Percentiles rank a stretch among this genome's conserved stretches.
phyloP scores from a whole-genome alignment of 116 monocot species.

The Phalaenopsis hybrid region DNA sequence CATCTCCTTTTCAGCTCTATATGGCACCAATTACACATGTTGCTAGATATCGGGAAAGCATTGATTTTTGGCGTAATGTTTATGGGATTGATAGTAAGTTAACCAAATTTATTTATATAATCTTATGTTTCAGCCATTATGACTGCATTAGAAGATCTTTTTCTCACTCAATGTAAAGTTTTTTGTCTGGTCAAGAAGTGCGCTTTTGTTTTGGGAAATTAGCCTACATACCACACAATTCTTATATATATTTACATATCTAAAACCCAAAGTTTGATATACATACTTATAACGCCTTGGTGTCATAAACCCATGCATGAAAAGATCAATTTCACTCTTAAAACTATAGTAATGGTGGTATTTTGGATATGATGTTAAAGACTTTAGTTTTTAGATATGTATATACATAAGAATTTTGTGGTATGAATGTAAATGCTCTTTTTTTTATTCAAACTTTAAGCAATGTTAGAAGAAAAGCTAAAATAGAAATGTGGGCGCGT shows the following conservation, averaged over 20 bases:
- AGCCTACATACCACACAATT: too few relatives aligned
- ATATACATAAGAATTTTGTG: too few relatives aligned
- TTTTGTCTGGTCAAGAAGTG: constrained; percentile 1
- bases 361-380: too few relatives aligned
- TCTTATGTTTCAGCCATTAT: neutral
- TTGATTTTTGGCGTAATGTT: constrained; percentile 98
- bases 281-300: too few relatives aligned
- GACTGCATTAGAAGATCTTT: neutral
- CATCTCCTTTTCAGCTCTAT: constrained; percentile 54
- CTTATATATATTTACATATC: too few relatives aligned
- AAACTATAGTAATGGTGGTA: too few relatives aligned
- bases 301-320: too few relatives aligned
- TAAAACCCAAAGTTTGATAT: too few relatives aligned
- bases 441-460: neutral
- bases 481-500: neutral
- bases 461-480: neutral
- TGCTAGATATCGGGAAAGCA: constrained; percentile 72
- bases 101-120: neutral
- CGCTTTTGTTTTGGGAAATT: neutral
- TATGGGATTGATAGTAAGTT: constrained; percentile 99
- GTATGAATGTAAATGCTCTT: too few relatives aligned
- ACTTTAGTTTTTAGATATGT: too few relatives aligned
- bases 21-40: constrained; percentile 94
- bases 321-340: too few relatives aligned
- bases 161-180: neutral